Conservation (phyloP, 352 stramenopile species). For the Elongisporangium anandrum region DNA sequence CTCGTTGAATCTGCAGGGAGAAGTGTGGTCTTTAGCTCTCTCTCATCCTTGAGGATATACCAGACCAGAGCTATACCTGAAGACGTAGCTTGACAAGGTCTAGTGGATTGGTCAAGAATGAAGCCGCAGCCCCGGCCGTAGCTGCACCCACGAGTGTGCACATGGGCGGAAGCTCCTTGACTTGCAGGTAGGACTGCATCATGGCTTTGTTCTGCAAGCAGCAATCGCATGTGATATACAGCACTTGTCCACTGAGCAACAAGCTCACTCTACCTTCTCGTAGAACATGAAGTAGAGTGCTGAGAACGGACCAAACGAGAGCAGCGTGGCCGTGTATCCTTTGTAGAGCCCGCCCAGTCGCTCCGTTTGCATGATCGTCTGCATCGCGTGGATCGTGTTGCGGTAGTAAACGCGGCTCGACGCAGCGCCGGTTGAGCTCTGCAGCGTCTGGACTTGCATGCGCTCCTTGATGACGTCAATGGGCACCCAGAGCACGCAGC, state of each 20-base stretch:
- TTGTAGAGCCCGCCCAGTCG: conserved; percentile 92
- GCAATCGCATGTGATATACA: background rate
- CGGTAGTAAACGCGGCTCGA: conserved; percentile 79
- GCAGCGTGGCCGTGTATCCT: conserved; percentile 93
- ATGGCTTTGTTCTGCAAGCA: conserved; percentile 48
- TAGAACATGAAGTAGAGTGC: conserved; percentile 98
- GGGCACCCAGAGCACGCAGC: conserved; percentile 98
- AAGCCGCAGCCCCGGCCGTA: conserved; percentile 86
- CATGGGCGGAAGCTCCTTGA: conserved; percentile 43
- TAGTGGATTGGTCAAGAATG: conserved; percentile 95
- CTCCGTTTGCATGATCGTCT: conserved; percentile 90
- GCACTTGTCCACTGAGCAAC: background rate
- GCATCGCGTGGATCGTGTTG: conserved; percentile 87
- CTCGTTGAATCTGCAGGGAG: conserved; percentile 38
- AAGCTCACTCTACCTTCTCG: conserved; percentile 57
- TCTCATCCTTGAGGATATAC: too few relatives aligned
- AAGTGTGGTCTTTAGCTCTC: background rate
- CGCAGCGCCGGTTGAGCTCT: background rate
- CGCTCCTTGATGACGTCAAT: conserved; percentile 99
- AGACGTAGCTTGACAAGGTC: conserved; percentile 96
- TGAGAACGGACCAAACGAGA: conserved; percentile 97
- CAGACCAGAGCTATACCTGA: conserved; percentile 68
- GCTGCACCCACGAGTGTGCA: conserved; percentile 72
- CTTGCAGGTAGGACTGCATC: conserved; percentile 31
- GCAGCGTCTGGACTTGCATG: conserved; percentile 92